Percentiles rank a stretch among this genome's conserved stretches.
Evolutionary conservation across 768 basidiomycete genomes (phyloP).

Genomic region (Leccinum longicurvipes): DNA sequence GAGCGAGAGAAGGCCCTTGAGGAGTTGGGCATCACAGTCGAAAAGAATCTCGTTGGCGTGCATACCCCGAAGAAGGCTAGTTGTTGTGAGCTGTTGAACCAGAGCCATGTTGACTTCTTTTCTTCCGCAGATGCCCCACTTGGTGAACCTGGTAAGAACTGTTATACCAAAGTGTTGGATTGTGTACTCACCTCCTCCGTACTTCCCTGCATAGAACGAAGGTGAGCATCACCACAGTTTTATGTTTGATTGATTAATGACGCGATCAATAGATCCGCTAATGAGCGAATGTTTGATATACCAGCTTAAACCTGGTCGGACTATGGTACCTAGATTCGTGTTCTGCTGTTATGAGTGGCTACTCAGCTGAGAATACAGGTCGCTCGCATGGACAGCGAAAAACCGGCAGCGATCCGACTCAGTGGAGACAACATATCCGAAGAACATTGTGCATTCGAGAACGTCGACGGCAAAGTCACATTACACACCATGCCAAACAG

Average conservation of each 20-base stretch:
- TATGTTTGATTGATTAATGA: slow-evolving; percentile 6
- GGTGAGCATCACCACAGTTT: slow-evolving; percentile 38
- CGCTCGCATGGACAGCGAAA: slow-evolving; percentile 82
- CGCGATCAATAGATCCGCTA: slow-evolving; percentile 64
- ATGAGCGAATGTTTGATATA: slow-evolving; percentile 97
- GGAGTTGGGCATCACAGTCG: slow-evolving; percentile 95
- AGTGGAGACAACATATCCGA: slow-evolving; percentile 90
- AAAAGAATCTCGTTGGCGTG: slow-evolving; percentile 94
- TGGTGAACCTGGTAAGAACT: slow-evolving; percentile 82
- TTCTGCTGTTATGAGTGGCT: slow-evolving; percentile 1
- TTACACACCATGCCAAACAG: slow-evolving; percentile 77
- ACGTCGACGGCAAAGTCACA: slow-evolving; percentile 78
- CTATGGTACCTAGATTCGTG: slow-evolving; percentile 49
- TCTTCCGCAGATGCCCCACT: slow-evolving; percentile 74
- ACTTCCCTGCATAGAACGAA: slow-evolving; percentile 53
- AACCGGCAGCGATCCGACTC: slow-evolving; percentile 82
- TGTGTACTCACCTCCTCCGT: slow-evolving; percentile 11
- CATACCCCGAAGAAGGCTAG: slow-evolving; percentile 92
- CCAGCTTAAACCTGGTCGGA: slow-evolving; percentile 84
- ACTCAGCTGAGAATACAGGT: slow-evolving; percentile 47
- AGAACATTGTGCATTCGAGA: slow-evolving; percentile 92
- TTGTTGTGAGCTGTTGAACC: slow-evolving; percentile 1
- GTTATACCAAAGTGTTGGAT: slow-evolving; percentile 1
- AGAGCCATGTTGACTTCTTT: slow-evolving; percentile 9
- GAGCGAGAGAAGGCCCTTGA: slow-evolving; percentile 97